Evolutionary conservation across 1,139 yeast species (phyloP), one percentile per base, ranked within the genome.

Genomic region (Arxiozyma bovina): DNA sequence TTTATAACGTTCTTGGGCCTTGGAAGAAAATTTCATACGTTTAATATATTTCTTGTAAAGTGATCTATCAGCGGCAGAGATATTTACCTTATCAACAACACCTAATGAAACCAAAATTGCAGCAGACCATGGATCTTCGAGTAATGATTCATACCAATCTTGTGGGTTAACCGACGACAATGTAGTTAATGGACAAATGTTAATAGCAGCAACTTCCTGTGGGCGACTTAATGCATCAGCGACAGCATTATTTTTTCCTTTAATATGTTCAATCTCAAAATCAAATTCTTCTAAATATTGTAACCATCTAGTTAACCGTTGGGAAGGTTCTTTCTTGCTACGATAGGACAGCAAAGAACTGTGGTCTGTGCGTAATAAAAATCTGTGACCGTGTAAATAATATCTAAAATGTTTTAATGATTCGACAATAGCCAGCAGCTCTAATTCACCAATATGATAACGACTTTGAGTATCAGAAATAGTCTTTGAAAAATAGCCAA

Each of bases 361-460:
- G 42, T 58, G 62, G 38, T 60, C 60, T 1, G 61, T 60, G 20
- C 59, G 17, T 18, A 58, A 22, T 3, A 42, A 38, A 38, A 60
- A 60, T 2, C 51, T 45, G 15, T 46, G 30, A 18, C 59, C 61
- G 50, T 59, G 58, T 38, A 58, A 34, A 20, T 50, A 23, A 22
- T 58, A 59, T 8, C 47, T 30, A 42, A 57, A 55, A 30, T 58
- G 60, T 20, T 53, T 42, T 18, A 58, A 38, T 5, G 60, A 59
- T 50, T 46, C 50, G 4, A 57, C 50, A 22, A 59, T 57, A 15
- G 54, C 58, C 18, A 59, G 27, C 11, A 59, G 47, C 43, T 58
- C 59, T 21, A 59, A 23, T 47, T 57, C 58, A 18, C 57, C 60
- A 12, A 52, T 54, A 9, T 56, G 55, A 38, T 58, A 59, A 12